Conservation (phyloP, 805 yeast species). For the Ascoidea rubescens region DNA sequence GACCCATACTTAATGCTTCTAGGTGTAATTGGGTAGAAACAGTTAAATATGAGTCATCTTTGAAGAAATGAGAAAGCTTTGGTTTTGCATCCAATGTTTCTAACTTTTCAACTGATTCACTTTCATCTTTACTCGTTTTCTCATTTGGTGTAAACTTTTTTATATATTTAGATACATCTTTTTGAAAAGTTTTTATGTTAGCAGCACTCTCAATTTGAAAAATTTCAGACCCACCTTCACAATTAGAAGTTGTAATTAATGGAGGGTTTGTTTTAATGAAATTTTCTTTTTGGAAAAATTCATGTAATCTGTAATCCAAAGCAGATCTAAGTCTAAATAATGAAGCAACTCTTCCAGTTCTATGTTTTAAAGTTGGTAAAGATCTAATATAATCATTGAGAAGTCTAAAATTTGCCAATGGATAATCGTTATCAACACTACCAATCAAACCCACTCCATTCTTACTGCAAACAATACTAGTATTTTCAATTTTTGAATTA, state of each 20-base stretch:
- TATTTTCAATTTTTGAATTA: conserved; percentile 24
- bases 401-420: conserved; percentile 72
- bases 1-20: conserved; percentile 63
- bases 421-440: conserved; percentile 46
- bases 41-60: conserved; percentile 55
- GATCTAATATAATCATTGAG: conserved; percentile 52
- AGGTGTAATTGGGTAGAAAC: conserved; percentile 89
- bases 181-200: conserved; percentile 8
- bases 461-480: conserved; percentile 32
- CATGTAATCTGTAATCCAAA: conserved; percentile 37
- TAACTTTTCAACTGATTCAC: too few species aligned
- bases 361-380: conserved; percentile 67
- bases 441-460: conserved; percentile 41
- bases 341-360: conserved; percentile 51
- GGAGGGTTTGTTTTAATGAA: conserved; percentile 80
- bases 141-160: background rate
- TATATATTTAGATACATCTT: conserved; percentile 1
- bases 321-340: conserved; percentile 61
- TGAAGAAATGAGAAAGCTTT: conserved; percentile 35
- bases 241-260: conserved; percentile 73
- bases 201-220: conserved; percentile 40
- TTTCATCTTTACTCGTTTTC: conserved; percentile 11
- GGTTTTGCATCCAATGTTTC: conserved; percentile 9
- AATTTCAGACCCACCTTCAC: conserved; percentile 96
- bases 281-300: conserved; percentile 36